These are phyloP conservation scores for Tulasnella sp. DNA, from an alignment of 768 basidiomycete species.

Conservation along the genomic window DNA sequence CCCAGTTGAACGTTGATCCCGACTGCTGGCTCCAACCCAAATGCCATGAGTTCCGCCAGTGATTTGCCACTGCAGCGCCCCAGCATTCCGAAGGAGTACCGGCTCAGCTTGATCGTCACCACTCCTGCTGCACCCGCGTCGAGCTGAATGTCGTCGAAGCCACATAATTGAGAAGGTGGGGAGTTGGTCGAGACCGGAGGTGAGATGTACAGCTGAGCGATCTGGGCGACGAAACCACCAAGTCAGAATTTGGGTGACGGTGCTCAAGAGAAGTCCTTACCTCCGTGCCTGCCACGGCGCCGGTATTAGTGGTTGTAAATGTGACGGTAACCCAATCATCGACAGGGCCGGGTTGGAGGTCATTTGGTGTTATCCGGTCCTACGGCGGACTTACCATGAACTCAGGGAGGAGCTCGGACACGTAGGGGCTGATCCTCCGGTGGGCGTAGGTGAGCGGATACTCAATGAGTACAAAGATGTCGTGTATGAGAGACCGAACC, in stretches of 20 bases:
- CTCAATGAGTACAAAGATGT: conserved; percentile 40
- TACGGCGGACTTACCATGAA: conserved; percentile 31
- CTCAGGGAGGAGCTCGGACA: conserved; percentile 42
- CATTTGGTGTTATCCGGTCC: not conserved
- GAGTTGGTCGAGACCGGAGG: conserved; percentile 37
- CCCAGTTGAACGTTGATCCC: conserved; percentile 37
- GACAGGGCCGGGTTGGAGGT: not conserved
- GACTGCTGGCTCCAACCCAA: conserved; percentile 38
- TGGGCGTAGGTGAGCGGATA: conserved; percentile 23
- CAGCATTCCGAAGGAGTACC: conserved; percentile 36
- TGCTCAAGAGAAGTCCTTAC: no score
- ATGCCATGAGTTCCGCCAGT: conserved; percentile 27
- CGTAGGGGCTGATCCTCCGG: conserved; percentile 25
- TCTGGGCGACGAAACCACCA: conserved; percentile 24
- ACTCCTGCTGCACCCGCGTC: conserved; percentile 32
- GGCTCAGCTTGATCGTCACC: conserved; percentile 38
- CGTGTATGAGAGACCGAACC: conserved; percentile 46
- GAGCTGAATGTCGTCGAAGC: conserved; percentile 39
- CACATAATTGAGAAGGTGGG: conserved; percentile 42
- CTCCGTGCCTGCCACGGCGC: conserved; percentile 41
- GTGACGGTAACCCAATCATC: conserved; percentile 39
- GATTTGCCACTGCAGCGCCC: conserved; percentile 25
- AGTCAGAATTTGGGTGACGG: not conserved
- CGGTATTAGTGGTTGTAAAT: conserved; percentile 43
- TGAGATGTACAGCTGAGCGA: conserved; percentile 44